Conservation (phyloP, 805 yeast genomes). For the Scheffersomyces stipitis region DNA sequence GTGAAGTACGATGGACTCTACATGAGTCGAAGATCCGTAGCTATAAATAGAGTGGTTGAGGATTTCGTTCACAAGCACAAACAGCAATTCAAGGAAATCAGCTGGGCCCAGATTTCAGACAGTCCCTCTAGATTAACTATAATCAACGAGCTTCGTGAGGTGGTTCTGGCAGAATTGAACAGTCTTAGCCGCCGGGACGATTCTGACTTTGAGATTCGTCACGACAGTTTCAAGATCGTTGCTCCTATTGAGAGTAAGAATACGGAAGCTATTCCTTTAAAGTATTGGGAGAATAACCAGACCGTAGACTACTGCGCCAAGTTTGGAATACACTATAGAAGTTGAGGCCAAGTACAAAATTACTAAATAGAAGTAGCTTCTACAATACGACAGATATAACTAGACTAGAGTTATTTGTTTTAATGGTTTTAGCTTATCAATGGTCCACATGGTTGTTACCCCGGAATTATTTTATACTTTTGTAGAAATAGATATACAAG, state of each 20-base stretch:
- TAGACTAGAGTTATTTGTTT: no score
- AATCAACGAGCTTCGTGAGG: conserved; percentile 17
- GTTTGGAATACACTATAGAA: conserved; percentile 23
- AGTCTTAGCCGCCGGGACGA: conserved; percentile 7
- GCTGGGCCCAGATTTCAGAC: conserved; percentile 10
- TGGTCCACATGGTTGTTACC: no score
- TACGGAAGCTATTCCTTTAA: conserved; percentile 14
- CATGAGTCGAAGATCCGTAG: conserved; percentile 33
- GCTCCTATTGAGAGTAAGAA: conserved; percentile 25
- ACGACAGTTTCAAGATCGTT: conserved; percentile 20
- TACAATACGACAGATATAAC: no score
- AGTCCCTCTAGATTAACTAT: conserved; percentile 12
- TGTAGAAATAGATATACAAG: no score
- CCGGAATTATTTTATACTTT: no score
- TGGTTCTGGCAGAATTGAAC: conserved; percentile 18
- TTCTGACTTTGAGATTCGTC: conserved; percentile 16
- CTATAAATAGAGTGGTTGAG: conserved; percentile 37
- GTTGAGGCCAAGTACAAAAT: no score
- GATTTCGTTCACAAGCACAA: conserved; percentile 13
- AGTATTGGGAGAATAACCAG: conserved; percentile 38
- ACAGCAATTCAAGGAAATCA: conserved; percentile 12
- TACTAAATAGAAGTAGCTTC: no score
- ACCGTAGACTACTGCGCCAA: conserved; percentile 30
- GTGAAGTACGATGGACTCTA: conserved; percentile 12
- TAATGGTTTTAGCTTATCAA: no score